Evolutionary conservation across 768 basidiomycete species (phyloP).

Genomic region (Lactarius trivialis): DNA sequence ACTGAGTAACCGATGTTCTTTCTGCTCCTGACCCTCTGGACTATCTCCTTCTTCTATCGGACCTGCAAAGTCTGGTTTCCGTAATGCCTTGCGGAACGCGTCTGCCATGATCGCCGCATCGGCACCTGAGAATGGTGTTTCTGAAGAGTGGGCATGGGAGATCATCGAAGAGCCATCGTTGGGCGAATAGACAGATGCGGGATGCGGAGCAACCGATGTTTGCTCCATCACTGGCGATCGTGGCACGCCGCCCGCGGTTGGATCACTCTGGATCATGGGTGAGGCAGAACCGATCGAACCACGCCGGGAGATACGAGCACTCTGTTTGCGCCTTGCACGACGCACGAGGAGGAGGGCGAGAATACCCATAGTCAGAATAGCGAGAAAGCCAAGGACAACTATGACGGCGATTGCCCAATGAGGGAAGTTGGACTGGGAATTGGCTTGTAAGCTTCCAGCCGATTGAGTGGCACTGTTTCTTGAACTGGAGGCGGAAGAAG

Average conservation of each 20-base stretch:
- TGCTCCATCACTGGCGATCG: constrained; percentile 43
- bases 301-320: constrained; percentile 45
- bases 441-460: constrained; percentile 39
- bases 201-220: constrained; percentile 28
- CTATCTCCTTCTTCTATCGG: constrained; percentile 67
- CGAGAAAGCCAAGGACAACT: constrained; percentile 77
- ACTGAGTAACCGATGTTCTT: constrained; percentile 44
- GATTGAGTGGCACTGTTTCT: constrained; percentile 15
- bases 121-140: constrained; percentile 70
- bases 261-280: constrained; percentile 75
- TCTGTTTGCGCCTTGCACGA: constrained; percentile 46
- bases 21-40: constrained; percentile 40
- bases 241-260: constrained; percentile 43
- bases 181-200: constrained; percentile 32
- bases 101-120: constrained; percentile 93
- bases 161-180: constrained; percentile 67
- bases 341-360: constrained; percentile 70
- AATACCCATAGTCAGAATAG: constrained; percentile 61
- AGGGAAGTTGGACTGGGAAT: constrained; percentile 48
- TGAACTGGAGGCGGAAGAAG: constrained; percentile 26
- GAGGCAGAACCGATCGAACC: constrained; percentile 74
- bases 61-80: constrained; percentile 83
- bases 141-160: constrained; percentile 51
- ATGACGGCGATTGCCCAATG: constrained; percentile 92
- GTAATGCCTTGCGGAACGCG: constrained; percentile 81